Evolutionary conservation across 1,284 basidiomycete genomes (phyloP).

Genomic region (Stygiomarasmius scandens): DNA sequence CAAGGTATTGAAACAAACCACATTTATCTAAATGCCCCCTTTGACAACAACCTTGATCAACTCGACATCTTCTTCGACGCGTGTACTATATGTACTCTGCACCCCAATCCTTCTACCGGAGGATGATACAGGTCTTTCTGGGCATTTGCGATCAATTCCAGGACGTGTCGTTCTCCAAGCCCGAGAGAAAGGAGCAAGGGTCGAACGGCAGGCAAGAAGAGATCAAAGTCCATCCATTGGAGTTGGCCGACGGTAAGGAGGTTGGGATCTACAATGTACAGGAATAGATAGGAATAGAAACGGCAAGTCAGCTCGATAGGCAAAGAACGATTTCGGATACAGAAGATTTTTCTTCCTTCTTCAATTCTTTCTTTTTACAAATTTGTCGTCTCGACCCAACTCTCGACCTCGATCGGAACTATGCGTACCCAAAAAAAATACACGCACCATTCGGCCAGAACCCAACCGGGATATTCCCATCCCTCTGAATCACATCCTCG

Average conservation of each 20-base stretch:
- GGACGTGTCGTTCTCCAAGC: slow-evolving; percentile 52
- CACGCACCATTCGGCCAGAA: slow-evolving; percentile 58
- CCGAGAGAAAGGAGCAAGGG: slow-evolving; percentile 58
- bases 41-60: no score
- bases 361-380: no score
- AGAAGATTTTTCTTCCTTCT: no score
- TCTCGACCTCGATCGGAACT: no score
- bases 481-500: slow-evolving; percentile 50
- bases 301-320: not conserved
- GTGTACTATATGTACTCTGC: slow-evolving; percentile 60
- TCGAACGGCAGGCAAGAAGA: slow-evolving; percentile 60
- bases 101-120: slow-evolving; percentile 45
- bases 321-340: no score
- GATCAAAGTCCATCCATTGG: slow-evolving; percentile 71
- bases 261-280: slow-evolving; percentile 36
- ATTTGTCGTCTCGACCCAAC: no score
- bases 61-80: slow-evolving; percentile 41
- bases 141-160: slow-evolving; percentile 57
- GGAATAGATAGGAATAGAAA: not conserved
- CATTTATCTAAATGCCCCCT: no score
- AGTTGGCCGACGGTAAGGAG: slow-evolving; percentile 63
- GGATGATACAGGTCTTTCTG: slow-evolving; percentile 68
- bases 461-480: slow-evolving; percentile 59
- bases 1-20: no score
- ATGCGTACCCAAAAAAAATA: no score